These are phyloP conservation scores for Xerocomus potaroensis DNA, from an alignment of 768 basidiomycete species.

Conservation along the genomic window DNA sequence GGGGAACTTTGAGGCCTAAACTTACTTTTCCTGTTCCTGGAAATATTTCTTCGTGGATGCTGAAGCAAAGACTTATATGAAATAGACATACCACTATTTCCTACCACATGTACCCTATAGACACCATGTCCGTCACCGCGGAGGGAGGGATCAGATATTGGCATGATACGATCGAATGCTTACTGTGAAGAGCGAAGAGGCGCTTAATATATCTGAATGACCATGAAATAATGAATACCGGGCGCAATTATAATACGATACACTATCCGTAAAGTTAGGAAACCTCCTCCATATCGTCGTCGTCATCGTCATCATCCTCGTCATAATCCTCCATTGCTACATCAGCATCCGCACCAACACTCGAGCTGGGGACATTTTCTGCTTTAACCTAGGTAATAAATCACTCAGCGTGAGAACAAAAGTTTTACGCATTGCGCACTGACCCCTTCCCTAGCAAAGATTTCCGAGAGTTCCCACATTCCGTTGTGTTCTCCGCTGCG, in stretches of 20 bases:
- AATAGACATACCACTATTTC: constrained; percentile 46
- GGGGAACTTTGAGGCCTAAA: neutral
- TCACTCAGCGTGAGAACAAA: constrained; percentile 4
- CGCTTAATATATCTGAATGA: too few relatives aligned
- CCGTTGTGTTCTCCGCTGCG: constrained; percentile 79
- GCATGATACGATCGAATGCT: too few relatives aligned
- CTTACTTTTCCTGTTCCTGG: constrained; percentile 40
- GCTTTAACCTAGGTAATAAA: constrained; percentile 38
- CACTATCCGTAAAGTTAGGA: constrained; percentile 34
- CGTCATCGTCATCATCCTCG: constrained; percentile 39
- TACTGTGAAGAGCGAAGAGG: too few relatives aligned
- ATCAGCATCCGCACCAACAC: constrained; percentile 23
- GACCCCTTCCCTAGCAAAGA: constrained; percentile 63
- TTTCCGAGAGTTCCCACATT: constrained; percentile 74
- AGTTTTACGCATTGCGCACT: constrained; percentile 17
- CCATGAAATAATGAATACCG: neutral
- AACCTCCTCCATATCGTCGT: constrained; percentile 70
- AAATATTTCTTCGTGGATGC: neutral
- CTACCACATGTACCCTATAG: constrained; percentile 46
- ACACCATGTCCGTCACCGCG: constrained; percentile 43
- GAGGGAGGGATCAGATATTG: constrained; percentile 19
- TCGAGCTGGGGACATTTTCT: constrained; percentile 42
- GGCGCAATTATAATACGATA: neutral
- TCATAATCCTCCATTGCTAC: constrained; percentile 37
- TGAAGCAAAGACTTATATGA: neutral